Percentiles rank a stretch among this genome's conserved stretches.
Evolutionary conservation across 2,329 filamentous ascomycete genomes (phyloP).

Genomic region (Epicoccum sorghinum): DNA sequence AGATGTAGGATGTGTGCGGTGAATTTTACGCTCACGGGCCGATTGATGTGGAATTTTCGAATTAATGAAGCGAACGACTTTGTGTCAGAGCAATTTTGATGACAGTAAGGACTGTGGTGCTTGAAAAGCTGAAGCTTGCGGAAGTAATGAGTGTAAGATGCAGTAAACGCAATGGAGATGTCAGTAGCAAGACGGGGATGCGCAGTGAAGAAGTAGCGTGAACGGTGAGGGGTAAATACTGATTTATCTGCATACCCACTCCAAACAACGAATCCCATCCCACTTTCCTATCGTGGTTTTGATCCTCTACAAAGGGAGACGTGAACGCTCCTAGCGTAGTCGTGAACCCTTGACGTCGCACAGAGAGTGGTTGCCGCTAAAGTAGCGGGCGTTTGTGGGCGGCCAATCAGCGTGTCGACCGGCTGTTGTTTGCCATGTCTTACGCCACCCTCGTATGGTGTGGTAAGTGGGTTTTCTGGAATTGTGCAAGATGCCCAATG

Average conservation of each 20-base stretch:
- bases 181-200: not conserved
- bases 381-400: slow-evolving; percentile 20
- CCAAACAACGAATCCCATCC: not conserved
- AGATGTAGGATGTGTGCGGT: no score
- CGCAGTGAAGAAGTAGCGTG: slow-evolving; percentile 4
- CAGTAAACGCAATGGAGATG: not conserved
- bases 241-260: slow-evolving; percentile 1
- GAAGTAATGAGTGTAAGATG: not conserved
- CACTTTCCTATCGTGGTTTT: slow-evolving; percentile 11
- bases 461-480: slow-evolving; percentile 10
- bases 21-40: no score
- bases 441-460: slow-evolving; percentile 19
- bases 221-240: slow-evolving; percentile 12
- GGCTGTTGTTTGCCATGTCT: slow-evolving; percentile 9
- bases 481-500: not conserved
- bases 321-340: slow-evolving; percentile 7
- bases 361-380: slow-evolving; percentile 26
- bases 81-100: not conserved
- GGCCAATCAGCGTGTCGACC: slow-evolving; percentile 20
- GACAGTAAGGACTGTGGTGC: slow-evolving; percentile 12
- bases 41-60: no score
- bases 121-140: not conserved
- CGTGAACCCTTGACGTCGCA: slow-evolving; percentile 21
- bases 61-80: no score
- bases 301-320: slow-evolving; percentile 5